Evolutionary conservation across 192 early-diverging fungal species (phyloP), one percentile per base, ranked within the genome.

Genomic region (Rhizoclosmatium sp.): DNA sequence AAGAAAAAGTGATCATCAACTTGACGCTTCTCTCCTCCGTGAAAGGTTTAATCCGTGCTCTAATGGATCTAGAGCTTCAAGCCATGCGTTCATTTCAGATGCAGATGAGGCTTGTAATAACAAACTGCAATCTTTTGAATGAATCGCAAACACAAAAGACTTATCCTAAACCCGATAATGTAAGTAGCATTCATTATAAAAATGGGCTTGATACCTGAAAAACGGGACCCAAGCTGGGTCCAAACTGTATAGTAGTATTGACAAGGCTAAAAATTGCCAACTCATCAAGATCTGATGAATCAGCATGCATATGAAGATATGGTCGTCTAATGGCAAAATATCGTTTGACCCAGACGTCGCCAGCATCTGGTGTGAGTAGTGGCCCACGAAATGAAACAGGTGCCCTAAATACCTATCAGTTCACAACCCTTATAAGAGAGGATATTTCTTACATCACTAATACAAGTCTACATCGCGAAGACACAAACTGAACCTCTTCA

Each of bases 241-340:
- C 79, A 93, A 85, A 62, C 88, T 83, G 73, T 87, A 92, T 39
- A 5, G 91, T 69, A 4, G 93, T 90, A 41, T 91, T 88, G n/a
- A 87, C 80, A 40, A 97, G 81, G 62, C 93, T 93, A 65, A 96
- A 87, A n/a, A 94, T 91, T 68, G 90, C 89, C 42, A 92, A 84
- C 69, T 95, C 89, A n/a, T 90, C 89, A 4, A 73, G 78, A 74
- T 94, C 93, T 2, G 82, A 83, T 21, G 86, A 75, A 69, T 87
- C 91, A 40, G 81, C 83, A 84, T 92, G 95, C 41, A 95, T 88
- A 76, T 93, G 94, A 46, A 97, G 78, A 78, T 93, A 94, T 12
- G 96, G 96, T 79, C 91, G 87, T 56, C 92, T 84, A 68, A 94
- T 83, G 47, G 95, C 93, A 84, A 93, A 91, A 92, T 93, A 95